A percentile compares a stretch with the other conserved stretches of the same genome.
Conservation (phyloP, 176 grass and related monocot species). For the Ensete glaucum region DNA sequence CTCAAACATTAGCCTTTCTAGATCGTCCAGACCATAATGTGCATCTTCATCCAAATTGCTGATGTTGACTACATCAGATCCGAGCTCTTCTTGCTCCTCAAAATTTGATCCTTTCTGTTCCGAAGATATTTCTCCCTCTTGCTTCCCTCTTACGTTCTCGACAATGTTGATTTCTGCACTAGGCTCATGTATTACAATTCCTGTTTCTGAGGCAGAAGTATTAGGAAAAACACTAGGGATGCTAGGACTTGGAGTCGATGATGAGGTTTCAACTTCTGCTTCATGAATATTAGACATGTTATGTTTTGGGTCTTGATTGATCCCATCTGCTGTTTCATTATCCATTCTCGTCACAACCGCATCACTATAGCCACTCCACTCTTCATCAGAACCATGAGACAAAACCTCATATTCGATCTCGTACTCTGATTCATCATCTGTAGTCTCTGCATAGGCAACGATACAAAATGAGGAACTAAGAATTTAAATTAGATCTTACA, state of each 20-base stretch:
- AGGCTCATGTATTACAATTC: conserved; percentile 1
- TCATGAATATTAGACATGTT: conserved; percentile 13
- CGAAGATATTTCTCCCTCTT: background rate
- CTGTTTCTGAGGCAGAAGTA: conserved; percentile 25
- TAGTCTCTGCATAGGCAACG: conserved; percentile 46
- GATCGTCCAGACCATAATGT: conserved; percentile 71
- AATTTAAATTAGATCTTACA: background rate
- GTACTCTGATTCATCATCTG: conserved; percentile 36
- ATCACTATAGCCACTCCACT: conserved; percentile 52
- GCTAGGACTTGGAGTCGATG: background rate
- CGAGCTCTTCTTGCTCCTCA: conserved; percentile 10
- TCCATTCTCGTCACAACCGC: conserved; percentile 34
- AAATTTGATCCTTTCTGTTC: conserved; percentile 3
- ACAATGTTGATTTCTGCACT: conserved; percentile 13
- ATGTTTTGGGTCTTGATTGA: conserved; percentile 16
- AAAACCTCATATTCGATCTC: conserved; percentile 82
- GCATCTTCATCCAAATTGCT: conserved; percentile 36
- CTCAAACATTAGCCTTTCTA: conserved; percentile 79
- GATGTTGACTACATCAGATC: conserved; percentile 17
- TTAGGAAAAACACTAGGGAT: conserved; percentile 24
- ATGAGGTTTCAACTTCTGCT: background rate
- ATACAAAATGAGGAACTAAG: conserved; percentile 25
- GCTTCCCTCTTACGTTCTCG: conserved; percentile 5
- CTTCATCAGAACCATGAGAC: conserved; percentile 83
- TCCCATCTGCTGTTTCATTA: conserved; percentile 34